Conservation (phyloP, 495 filamentous ascomycete species). For the Talaromyces ruber region DNA sequence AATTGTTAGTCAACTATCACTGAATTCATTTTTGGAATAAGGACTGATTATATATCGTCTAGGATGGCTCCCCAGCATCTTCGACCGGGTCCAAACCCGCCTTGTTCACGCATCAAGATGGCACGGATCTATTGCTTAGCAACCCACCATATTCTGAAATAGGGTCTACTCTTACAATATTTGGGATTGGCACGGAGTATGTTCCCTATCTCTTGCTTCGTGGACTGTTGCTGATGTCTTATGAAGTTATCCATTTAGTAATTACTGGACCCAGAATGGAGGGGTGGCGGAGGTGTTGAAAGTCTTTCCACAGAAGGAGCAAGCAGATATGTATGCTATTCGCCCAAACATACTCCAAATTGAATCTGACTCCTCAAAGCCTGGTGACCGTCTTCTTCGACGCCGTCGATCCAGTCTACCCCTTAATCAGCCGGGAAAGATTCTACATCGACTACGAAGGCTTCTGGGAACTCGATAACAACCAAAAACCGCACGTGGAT, state of each 20-base stretch:
- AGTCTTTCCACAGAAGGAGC: conserved; percentile 59
- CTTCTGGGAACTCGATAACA: conserved; percentile 50
- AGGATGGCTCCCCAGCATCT: conserved; percentile 13
- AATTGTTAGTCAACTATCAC: neutral
- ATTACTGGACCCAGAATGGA: conserved; percentile 70
- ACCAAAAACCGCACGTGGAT: conserved; percentile 45
- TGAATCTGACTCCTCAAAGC: conserved; percentile 2
- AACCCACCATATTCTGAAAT: conserved; percentile 51
- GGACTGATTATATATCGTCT: neutral
- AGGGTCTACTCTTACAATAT: conserved; percentile 51
- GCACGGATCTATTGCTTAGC: conserved; percentile 49
- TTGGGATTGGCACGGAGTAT: conserved; percentile 27
- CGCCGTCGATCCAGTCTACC: conserved; percentile 65
- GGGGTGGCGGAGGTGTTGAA: conserved; percentile 62
- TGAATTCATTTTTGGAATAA: neutral
- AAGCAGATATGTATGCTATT: conserved; percentile 52
- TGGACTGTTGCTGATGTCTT: conserved; percentile 28
- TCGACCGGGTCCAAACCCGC: conserved; percentile 39
- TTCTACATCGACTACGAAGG: conserved; percentile 64
- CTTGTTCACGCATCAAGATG: conserved; percentile 23
- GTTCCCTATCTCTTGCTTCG: neutral
- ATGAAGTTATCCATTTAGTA: conserved; percentile 61
- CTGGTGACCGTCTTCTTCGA: conserved; percentile 63
- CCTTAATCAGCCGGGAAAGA: conserved; percentile 56
- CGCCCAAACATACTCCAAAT: neutral